Evolutionary conservation across 371 early-diverging fungal genomes (phyloP), one percentile per base, ranked within the genome.

Genomic region (Enterospora canceri): DNA sequence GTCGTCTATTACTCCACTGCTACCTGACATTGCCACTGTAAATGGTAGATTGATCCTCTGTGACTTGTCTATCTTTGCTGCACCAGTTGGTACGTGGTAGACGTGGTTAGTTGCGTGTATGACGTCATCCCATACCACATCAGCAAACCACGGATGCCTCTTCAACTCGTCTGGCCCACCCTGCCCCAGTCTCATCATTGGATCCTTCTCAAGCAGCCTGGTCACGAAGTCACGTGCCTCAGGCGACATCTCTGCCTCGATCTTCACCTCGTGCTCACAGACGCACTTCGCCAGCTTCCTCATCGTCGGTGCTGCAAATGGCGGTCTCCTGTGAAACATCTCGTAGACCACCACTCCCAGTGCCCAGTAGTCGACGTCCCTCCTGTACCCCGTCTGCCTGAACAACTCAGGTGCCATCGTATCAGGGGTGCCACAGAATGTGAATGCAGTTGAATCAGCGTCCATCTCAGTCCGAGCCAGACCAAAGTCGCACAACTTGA

Each of bases 331-430:
- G 8, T 69, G 85, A 79, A 91, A 78, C 90, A 94, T 89, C 77
- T 94, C 95, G 78, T 88, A 96, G 85, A 94, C 87, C 68, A 94
- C 90, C 1, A 93, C 91, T 2, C 95, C 98, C 2, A 95, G 78
- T 3, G 91, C 89, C 98, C 98, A 97, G 89, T 92, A 92, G 83
- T 97, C 97, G 2, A 91, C 91, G 0, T 84, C 81, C 76, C 90
- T 88, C 49, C 91, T 90, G 82, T 94, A 94, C 54, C 91, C 91
- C 76, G 89, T 87, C 77, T 89, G 88, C 78, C 84, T 77, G 19
- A 95, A 81, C 40, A 94, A 90, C 81, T 94, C 81, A 86, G 94
- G 95, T 0, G 92, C 94, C 2, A 92, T 88, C 65, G 89, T 89
- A 77, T 87, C 89, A 4, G 92, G 91, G 0, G 97, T 93, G 4